Base-by-base conservation (phyloP, 2,329 filamentous ascomycete species). In the Microdochium trichocladiopsis region DNA sequence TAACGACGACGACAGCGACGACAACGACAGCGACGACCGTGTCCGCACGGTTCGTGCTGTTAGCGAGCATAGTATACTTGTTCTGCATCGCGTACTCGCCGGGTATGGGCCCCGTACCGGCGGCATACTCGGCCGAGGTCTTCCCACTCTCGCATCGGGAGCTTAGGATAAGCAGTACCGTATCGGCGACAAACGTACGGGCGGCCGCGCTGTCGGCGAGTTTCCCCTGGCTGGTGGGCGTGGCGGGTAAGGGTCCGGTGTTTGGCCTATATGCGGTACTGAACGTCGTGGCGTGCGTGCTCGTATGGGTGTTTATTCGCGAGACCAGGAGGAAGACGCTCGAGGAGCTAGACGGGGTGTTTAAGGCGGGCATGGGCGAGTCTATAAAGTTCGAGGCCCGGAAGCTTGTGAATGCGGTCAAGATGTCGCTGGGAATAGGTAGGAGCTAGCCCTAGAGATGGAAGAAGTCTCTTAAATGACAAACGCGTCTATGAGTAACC, bases 91-190 rank as follows among this genome's bases (percentile, higher is more conserved):
- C 16, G 16, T 22, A 43, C 21, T 33, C 28, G 11, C 63, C 65
- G 36, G 63, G 66, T 3, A 68, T 65, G 69, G 76, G 72, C 3
- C 63, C 68, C 21, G 74, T 78, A 41, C 74, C 74, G 0, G 77
- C 75, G 1, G 77, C 62, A 60, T 79, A 77, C 11, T 64, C 55
- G 63, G 74, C 76, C 5, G 76, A 79, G 58, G 73, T 77, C 4
- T 79, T 78, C 59, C n/a, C n/a, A n/a, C n/a, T n/a, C n/a, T n/a
- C n/a, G n/a, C n/a, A n/a, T n/a, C n/a, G n/a, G n/a, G n/a, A n/a
- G n/a, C n/a, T n/a, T n/a, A n/a, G n/a, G n/a, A n/a, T n/a, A n/a
- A n/a, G n/a, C n/a, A n/a, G n/a, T n/a, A n/a, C n/a, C n/a, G n/a
- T n/a, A n/a, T n/a, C n/a, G n/a, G n/a, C n/a, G n/a, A n/a, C n/a